These are phyloP conservation scores for Spongiforma sp. DNA, from an alignment of 1,284 basidiomycete genomes.

Conservation along the genomic window DNA sequence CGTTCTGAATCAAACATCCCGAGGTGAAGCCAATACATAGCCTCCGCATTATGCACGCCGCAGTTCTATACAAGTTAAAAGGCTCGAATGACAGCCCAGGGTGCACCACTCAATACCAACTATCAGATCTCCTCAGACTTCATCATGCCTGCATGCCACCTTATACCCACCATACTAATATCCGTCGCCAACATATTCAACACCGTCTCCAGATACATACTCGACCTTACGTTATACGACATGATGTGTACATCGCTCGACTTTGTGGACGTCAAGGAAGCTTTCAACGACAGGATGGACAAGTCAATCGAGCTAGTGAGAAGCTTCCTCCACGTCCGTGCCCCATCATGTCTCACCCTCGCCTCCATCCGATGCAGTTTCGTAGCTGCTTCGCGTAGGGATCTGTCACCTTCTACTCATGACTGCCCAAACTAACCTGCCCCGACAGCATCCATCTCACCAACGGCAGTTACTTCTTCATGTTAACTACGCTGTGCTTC, in stretches of 20 bases:
- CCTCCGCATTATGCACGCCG: too few species aligned
- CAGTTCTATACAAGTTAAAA: not conserved
- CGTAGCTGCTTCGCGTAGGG: constrained; percentile 30
- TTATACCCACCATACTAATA: constrained; percentile 4
- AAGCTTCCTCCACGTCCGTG: not conserved
- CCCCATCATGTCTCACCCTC: constrained; percentile 2
- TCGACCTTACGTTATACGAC: constrained; percentile 20
- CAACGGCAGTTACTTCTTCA: constrained; percentile 15
- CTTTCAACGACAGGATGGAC: constrained; percentile 19
- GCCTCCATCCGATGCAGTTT: constrained; percentile 20
- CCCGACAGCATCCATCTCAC: constrained; percentile 30
- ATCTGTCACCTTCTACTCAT: not conserved
- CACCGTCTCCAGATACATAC: constrained; percentile 3
- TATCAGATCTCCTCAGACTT: too few species aligned
- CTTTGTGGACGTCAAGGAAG: constrained; percentile 27
- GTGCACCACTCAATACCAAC: too few species aligned
- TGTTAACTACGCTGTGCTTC: constrained; percentile 19
- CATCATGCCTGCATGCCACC: too few species aligned
- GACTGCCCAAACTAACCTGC: constrained; percentile 5
- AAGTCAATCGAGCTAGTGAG: constrained; percentile 34
- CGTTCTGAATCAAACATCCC: too few species aligned
- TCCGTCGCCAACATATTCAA: constrained; percentile 1
- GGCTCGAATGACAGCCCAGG: not conserved
- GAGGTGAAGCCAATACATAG: too few species aligned
- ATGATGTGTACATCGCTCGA: constrained; percentile 21